Evolutionary conservation across 2,329 filamentous ascomycete genomes (phyloP), one percentile per base, ranked within the genome.

Genomic region (Fusarium avenaceum): DNA sequence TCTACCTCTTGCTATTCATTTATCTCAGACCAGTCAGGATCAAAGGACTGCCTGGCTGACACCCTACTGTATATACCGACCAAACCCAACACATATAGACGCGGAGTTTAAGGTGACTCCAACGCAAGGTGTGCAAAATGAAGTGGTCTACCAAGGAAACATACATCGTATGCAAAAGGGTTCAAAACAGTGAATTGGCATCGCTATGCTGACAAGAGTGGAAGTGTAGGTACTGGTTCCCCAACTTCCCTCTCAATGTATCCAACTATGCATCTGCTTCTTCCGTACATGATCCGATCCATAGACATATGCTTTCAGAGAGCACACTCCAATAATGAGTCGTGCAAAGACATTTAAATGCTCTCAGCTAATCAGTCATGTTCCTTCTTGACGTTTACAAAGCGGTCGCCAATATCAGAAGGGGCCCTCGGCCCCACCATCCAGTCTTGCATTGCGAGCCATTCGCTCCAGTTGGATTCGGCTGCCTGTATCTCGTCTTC

Each of bases 401-500:
- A 65, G 46, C 74, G 71, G 40, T 77, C 71, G 17, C 67, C 69
- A 26, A 73, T 72, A n/a, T 75, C 68, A 4, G 58, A 56, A 32
- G 91, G 92, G 32, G 90, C 90, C 64, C 92, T 83, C 2, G 92
- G 92, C 3, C 94, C 94, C n/a, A 97, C 83, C 94, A 97, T 97
- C 95, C 95, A 98, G 78, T 97, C 95, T 79, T 97, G 93, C 93
- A 97, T 96, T 14, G 93, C 93, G 32, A 97, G 82, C 95, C 95
- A 98, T 74, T 95, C 90, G 76, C 93, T 96, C 96, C 96, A 99
- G 62, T 86, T 89, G 65, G 87, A 86, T 80, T 98, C 95, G 0
- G 94, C 94, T 15, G 83, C 87, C 65, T 92, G 87, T 65, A 98
- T 92, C 81, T 98, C 96, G 22, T 88, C 87, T 74, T 95, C 89